Conservation (phyloP, 2,329 filamentous ascomycete species). For the Myriosclerotinia curreyana region DNA sequence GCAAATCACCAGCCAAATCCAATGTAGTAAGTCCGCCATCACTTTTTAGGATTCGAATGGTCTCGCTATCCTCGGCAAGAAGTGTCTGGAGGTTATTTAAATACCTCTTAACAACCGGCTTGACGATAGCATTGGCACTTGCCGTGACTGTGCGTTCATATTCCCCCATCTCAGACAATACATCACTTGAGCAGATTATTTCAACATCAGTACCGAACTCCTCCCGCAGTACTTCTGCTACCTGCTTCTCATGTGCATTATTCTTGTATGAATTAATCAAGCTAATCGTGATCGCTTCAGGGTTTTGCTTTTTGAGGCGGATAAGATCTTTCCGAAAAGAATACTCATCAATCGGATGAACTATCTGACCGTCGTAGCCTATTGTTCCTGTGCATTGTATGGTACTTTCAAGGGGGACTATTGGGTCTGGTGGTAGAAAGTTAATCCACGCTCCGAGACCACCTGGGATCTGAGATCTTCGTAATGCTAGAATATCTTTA, state of each 20-base stretch:
- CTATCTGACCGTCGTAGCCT: not conserved
- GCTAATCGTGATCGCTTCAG: slow-evolving; percentile 16
- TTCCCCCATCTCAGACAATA: slow-evolving; percentile 11
- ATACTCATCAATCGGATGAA: slow-evolving; percentile 4
- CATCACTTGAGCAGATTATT: slow-evolving; percentile 17
- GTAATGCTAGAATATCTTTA: slow-evolving; percentile 11
- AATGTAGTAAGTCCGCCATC: slow-evolving; percentile 19
- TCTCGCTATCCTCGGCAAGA: slow-evolving; percentile 13
- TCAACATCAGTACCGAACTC: slow-evolving; percentile 13
- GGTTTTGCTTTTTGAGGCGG: not conserved
- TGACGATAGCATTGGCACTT: slow-evolving; percentile 12
- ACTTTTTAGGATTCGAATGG: slow-evolving; percentile 17
- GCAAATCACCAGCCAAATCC: slow-evolving; percentile 2
- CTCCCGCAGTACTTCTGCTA: not conserved
- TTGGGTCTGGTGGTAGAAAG: slow-evolving; percentile 1
- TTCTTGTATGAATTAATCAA: slow-evolving; percentile 14
- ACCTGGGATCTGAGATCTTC: slow-evolving; percentile 12
- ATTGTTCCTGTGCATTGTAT: slow-evolving; percentile 8
- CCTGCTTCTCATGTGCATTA: slow-evolving; percentile 1
- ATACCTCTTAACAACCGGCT: slow-evolving; percentile 12
- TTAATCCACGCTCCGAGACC: slow-evolving; percentile 10
- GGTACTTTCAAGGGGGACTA: slow-evolving; percentile 6
- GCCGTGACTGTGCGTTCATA: slow-evolving; percentile 9
- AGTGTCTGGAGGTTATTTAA: slow-evolving; percentile 8
- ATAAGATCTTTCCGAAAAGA: not conserved